Percentiles rank a stretch among this genome's conserved stretches.
phyloP scores from a whole-genome alignment of 106 monocot species.

The Acorus gramineus region DNA sequence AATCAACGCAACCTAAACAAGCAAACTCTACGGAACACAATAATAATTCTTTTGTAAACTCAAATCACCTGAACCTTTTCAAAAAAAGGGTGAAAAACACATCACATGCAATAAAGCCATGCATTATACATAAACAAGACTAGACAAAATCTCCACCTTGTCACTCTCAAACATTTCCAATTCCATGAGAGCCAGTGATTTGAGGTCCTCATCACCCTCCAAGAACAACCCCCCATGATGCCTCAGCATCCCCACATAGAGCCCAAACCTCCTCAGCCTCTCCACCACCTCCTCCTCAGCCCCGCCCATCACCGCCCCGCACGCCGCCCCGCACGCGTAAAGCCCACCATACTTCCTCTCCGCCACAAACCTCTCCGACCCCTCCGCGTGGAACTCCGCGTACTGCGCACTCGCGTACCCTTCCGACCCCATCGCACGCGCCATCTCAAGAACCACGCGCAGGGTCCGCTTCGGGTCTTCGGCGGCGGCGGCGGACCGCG shows the following conservation, averaged over 20 bases:
- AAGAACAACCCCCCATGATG: not conserved
- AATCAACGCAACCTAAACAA: too few species aligned
- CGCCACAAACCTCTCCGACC: too few species aligned
- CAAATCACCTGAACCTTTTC: too few species aligned
- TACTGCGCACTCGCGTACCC: not conserved
- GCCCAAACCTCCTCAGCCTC: conserved; percentile 1
- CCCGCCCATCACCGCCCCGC: conserved; percentile 4
- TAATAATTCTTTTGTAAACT: too few species aligned
- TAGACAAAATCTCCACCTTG: not conserved
- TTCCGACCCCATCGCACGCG: not conserved
- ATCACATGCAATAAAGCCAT: too few species aligned
- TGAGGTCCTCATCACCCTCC: not conserved
- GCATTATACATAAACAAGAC: too few species aligned
- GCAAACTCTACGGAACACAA: too few species aligned
- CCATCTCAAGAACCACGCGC: not conserved
- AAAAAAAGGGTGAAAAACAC: too few species aligned
- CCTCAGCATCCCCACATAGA: conserved; percentile 1
- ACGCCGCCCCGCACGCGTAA: conserved; percentile 5
- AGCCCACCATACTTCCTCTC: conserved; percentile 4
- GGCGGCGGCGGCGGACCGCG: not conserved
- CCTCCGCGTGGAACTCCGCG: not conserved
- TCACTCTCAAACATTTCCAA: not conserved
- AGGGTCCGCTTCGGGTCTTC: not conserved
- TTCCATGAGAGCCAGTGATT: not conserved
- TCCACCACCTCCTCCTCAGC: conserved; percentile 1